A percentile compares a stretch with the other conserved stretches of the same genome.
Conservation (phyloP, 495 filamentous ascomycete genomes). For the Articulospora tetracladia region DNA sequence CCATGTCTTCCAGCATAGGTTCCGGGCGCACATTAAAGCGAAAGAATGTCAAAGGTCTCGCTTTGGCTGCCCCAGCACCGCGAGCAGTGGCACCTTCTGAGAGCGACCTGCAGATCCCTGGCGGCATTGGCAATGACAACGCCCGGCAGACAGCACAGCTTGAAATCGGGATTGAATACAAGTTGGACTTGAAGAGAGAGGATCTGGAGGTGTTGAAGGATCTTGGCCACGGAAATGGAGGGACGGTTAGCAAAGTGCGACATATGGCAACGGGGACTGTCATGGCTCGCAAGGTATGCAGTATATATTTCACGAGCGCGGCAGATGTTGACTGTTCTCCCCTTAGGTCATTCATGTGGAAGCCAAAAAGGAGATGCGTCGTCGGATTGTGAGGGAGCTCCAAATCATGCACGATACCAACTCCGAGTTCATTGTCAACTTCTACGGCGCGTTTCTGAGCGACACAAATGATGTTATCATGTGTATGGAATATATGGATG, state of each 20-base stretch:
- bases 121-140: constrained; percentile 13
- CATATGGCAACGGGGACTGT: constrained; percentile 91
- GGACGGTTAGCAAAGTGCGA: constrained; percentile 95
- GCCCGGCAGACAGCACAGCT: constrained; percentile 46
- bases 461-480: constrained; percentile 94
- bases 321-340: not conserved
- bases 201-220: constrained; percentile 92
- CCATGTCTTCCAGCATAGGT: constrained; percentile 66
- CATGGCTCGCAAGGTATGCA: constrained; percentile 91
- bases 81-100: constrained; percentile 48
- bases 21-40: constrained; percentile 84
- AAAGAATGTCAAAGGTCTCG: constrained; percentile 94
- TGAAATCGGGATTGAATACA: constrained; percentile 96
- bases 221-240: constrained; percentile 92
- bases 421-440: constrained; percentile 91
- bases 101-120: constrained; percentile 24
- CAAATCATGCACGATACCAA: constrained; percentile 99
- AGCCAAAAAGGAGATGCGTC: constrained; percentile 92
- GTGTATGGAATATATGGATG: constrained; percentile 99
- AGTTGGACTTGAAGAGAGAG: constrained; percentile 84
- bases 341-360: constrained; percentile 95
- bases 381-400: constrained; percentile 91
- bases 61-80: constrained; percentile 67
- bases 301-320: not conserved
- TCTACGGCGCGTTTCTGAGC: constrained; percentile 96